phyloP scores from a whole-genome alignment of 108 stramenopile genomes.

The Seminavis robusta region DNA sequence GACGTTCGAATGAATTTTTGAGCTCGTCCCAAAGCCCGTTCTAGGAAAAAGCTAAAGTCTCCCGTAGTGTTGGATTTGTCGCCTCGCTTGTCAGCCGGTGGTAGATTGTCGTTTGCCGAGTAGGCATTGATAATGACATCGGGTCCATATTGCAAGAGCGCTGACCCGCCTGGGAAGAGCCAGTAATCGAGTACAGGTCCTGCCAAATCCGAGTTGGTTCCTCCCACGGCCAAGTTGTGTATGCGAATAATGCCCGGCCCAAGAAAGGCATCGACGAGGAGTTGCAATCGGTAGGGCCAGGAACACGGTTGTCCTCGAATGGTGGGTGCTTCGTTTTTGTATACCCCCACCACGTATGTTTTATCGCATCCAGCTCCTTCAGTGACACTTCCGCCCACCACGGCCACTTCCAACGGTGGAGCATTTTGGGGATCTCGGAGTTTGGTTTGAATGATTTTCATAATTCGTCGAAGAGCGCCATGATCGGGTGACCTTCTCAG shows the following conservation, averaged over 20 bases:
- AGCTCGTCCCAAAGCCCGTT: constrained; percentile 19
- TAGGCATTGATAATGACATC: constrained; percentile 71
- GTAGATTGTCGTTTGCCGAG: constrained; percentile 58
- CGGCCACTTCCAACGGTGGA: background rate
- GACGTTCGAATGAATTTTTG: constrained; percentile 35
- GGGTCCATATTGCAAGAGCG: constrained; percentile 36
- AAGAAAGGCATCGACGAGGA: background rate
- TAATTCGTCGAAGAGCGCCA: too few species aligned
- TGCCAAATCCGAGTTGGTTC: constrained; percentile 46
- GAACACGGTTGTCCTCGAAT: constrained; percentile 4
- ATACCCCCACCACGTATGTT: too few species aligned
- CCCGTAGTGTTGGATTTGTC: constrained; percentile 28
- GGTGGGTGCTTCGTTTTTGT: too few species aligned
- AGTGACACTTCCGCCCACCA: constrained; percentile 6
- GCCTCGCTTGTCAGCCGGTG: background rate
- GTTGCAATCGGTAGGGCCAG: constrained; percentile 16
- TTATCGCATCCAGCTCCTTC: constrained; percentile 6
- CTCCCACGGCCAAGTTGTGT: constrained; percentile 47
- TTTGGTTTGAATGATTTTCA: too few species aligned
- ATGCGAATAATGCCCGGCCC: constrained; percentile 1
- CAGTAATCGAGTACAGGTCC: constrained; percentile 37
- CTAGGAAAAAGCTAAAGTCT: too few species aligned
- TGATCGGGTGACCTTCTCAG: too few species aligned
- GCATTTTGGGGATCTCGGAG: too few species aligned
- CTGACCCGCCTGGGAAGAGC: constrained; percentile 8